Evolutionary conservation across 129 eudicot genomes (phyloP).

Genomic region (Oenanthe sinensis): DNA sequence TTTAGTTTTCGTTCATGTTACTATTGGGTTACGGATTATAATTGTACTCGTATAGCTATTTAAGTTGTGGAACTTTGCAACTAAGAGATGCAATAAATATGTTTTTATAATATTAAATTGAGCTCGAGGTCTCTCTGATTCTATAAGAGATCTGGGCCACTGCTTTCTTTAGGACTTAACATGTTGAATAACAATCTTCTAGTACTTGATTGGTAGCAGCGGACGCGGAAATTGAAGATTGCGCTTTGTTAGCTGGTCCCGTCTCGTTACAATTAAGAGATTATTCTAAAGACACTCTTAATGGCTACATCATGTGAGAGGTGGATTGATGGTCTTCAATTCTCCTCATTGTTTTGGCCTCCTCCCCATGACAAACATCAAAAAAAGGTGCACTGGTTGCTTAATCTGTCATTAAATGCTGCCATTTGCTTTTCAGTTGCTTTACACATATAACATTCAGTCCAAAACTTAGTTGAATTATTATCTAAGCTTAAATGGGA

Average conservation of each 20-base stretch:
- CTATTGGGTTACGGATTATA: conserved; percentile 23
- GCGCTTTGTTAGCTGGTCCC: conserved; percentile 22
- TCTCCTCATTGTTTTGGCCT: conserved; percentile 89
- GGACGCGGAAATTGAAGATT: conserved; percentile 21
- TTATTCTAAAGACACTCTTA: conserved; percentile 3
- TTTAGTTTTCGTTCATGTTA: conserved; percentile 9
- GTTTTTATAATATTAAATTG: conserved; percentile 15
- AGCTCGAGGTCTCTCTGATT: conserved; percentile 27
- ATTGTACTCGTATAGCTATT: conserved; percentile 14
- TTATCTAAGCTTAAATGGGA: background rate
- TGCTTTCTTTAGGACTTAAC: conserved; percentile 15
- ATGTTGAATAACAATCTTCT: conserved; percentile 54
- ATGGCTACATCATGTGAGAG: conserved; percentile 70
- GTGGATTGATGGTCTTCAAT: conserved; percentile 90
- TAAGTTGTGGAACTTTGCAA: conserved; percentile 8
- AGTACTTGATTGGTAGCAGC: conserved; percentile 58
- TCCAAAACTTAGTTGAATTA: background rate
- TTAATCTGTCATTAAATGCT: background rate
- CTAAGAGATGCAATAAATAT: conserved; percentile 25
- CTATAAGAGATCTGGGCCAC: conserved; percentile 19
- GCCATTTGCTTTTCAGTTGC: background rate
- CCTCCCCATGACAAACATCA: conserved; percentile 76
- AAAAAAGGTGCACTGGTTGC: conserved; percentile 44
- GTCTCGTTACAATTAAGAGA: conserved; percentile 21
- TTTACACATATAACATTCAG: background rate